Base-by-base conservation (phyloP, 192 early-diverging fungal genomes). In the Coemansia sp. region DNA sequence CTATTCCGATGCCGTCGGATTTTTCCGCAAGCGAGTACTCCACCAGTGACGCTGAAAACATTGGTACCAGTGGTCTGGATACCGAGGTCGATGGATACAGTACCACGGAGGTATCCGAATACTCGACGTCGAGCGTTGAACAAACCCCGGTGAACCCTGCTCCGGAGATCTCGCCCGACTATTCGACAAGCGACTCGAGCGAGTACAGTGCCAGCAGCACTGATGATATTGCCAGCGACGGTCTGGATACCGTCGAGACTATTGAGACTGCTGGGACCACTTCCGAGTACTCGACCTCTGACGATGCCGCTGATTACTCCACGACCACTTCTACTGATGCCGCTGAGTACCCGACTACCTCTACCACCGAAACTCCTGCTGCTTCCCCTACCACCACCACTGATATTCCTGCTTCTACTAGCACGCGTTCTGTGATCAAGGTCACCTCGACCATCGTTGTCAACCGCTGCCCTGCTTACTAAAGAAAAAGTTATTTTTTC, bases 381-480 rank as follows among this genome's bases (percentile, higher is more conserved):
- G 25, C 56, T 8, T 18, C 54, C 22, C 18, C 54, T 14, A 55
- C 56, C 17, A 32, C 56, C 22, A 52, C 50, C 17, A 30, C 52
- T 3, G 56, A 40, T 6, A n/a, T n/a, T n/a, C 38, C 56, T 11
- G 16, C 56, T 3, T 38, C 31, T 59, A 5, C 56, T 25, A 25
- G 22, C 20, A 25, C 25, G 5, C 10, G 4, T 54, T 20, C 32
- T 38, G 33, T n/a, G 32, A 7, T 8, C n/a, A 34, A 10, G 22
- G 20, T 60, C 38, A 60, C 59, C 25, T 60, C 59, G 36, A 60
- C 59, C 4, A 25, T 60, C n/a, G 4, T 20, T 45, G 38, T 60
- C 40, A 48, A 48, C 59, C 59, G 59, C 38, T 60, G 59, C 40
- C 59, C 59, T 42, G 18, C 42, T 17, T 40, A 30, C 30, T 20